Conservation (phyloP, 2,329 filamentous ascomycete species). For the Fusarium brevicatenulatum region DNA sequence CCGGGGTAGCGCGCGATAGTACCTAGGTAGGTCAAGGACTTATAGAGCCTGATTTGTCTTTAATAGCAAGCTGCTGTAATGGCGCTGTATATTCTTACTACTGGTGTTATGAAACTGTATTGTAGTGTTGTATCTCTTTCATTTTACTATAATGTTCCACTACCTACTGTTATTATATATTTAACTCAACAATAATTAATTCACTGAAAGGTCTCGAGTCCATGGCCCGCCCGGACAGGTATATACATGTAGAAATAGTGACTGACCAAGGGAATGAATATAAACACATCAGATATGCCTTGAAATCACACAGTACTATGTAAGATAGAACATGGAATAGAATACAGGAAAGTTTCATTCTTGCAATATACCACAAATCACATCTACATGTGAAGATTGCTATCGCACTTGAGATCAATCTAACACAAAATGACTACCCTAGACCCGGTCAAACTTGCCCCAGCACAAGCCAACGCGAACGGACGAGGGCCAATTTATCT, state of each 20-base stretch:
- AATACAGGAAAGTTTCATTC: not conserved
- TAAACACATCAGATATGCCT: not conserved
- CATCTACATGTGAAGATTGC: not conserved
- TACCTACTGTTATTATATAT: not conserved
- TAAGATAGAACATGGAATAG: too few species aligned
- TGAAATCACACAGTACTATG: too few species aligned
- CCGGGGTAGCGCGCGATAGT: too few species aligned
- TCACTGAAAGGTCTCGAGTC: not conserved
- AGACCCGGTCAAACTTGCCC: not conserved
- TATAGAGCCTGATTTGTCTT: not conserved
- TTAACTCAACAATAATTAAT: not conserved
- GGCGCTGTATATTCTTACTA: not conserved
- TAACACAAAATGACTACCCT: not conserved
- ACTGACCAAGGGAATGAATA: not conserved
- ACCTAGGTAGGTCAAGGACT: not conserved
- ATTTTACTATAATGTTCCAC: not conserved
- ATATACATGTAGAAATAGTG: not conserved
- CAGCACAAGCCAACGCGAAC: not conserved
- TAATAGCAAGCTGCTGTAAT: not conserved
- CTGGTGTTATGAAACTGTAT: not conserved
- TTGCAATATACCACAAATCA: not conserved
- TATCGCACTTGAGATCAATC: not conserved
- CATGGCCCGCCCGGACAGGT: not conserved
- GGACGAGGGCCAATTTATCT: not conserved
- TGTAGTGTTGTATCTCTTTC: not conserved